These are phyloP conservation scores for Coccomyxa sp. DNA, from an alignment of 139 green algal genomes.

Conservation along the genomic window DNA sequence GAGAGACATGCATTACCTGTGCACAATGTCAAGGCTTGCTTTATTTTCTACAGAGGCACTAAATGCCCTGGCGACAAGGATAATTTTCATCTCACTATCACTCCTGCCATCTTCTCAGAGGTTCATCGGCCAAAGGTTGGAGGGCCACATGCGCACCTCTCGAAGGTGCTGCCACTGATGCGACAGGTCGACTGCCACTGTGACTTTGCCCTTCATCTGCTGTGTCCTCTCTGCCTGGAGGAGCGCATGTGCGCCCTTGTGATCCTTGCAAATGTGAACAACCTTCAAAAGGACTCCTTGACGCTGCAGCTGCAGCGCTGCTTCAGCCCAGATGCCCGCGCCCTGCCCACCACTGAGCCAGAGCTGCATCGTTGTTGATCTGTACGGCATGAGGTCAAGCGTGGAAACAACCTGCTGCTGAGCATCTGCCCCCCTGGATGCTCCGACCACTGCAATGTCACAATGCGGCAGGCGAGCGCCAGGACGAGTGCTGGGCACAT, in stretches of 20 bases:
- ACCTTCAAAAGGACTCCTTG: not conserved
- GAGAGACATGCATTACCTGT: too few relatives aligned
- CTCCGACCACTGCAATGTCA: slow-evolving; percentile 19
- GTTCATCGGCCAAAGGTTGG: too few relatives aligned
- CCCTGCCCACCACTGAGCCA: not conserved
- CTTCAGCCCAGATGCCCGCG: not conserved
- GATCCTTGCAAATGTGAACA: not conserved
- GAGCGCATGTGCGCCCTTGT: not conserved
- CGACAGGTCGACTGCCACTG: not conserved
- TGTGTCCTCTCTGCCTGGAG: not conserved
- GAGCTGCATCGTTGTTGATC: slow-evolving; percentile 6
- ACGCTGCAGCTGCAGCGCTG: not conserved
- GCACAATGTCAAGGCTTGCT: too few relatives aligned
- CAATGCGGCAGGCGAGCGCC: slow-evolving; percentile 67
- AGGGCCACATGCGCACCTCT: not conserved
- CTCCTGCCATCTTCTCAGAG: too few relatives aligned
- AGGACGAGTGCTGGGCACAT: slow-evolving; percentile 35
- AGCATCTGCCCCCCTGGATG: not conserved
- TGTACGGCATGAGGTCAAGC: slow-evolving; percentile 11
- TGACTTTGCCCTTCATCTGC: too few relatives aligned
- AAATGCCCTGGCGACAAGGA: too few relatives aligned
- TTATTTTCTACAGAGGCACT: too few relatives aligned
- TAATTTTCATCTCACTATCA: too few relatives aligned
- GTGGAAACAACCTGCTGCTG: not conserved
- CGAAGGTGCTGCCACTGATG: not conserved